Conservation (phyloP, 495 filamentous ascomycete species). For the Xylaria castorea region DNA sequence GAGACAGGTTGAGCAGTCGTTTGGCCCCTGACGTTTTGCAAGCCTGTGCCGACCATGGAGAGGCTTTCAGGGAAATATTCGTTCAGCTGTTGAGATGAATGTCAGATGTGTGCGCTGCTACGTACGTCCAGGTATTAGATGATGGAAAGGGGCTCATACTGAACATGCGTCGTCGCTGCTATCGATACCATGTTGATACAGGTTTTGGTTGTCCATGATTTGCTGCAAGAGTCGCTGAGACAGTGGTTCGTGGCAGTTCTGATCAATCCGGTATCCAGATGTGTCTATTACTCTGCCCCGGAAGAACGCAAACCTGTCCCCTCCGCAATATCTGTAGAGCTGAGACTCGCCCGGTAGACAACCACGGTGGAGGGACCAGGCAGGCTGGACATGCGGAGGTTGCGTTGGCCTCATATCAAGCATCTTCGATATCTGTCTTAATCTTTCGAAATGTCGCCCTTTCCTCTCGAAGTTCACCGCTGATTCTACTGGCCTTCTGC, state of each 20-base stretch:
- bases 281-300: constrained; percentile 20
- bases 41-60: constrained; percentile 26
- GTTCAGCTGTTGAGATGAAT: constrained; percentile 31
- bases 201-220: constrained; percentile 36
- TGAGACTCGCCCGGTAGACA: constrained; percentile 34
- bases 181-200: constrained; percentile 34
- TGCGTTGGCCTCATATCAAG: constrained; percentile 33
- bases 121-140: neutral
- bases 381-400: constrained; percentile 33
- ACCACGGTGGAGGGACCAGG: constrained; percentile 29
- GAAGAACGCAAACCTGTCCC: constrained; percentile 23
- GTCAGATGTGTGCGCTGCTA: constrained; percentile 29
- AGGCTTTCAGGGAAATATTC: constrained; percentile 28
- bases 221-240: constrained; percentile 30
- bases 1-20: constrained; percentile 41
- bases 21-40: constrained; percentile 35
- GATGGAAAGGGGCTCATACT: constrained; percentile 32
- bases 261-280: constrained; percentile 12
- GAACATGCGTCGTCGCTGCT: constrained; percentile 37
- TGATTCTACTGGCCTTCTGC: constrained; percentile 35
- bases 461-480: constrained; percentile 37
- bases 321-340: constrained; percentile 27
- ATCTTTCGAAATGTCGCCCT: constrained; percentile 23
- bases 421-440: constrained; percentile 40
- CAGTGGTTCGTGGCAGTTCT: constrained; percentile 26